phyloP scores from a whole-genome alignment of 2,329 filamentous ascomycete species.

The Colletotrichum truncatum region DNA sequence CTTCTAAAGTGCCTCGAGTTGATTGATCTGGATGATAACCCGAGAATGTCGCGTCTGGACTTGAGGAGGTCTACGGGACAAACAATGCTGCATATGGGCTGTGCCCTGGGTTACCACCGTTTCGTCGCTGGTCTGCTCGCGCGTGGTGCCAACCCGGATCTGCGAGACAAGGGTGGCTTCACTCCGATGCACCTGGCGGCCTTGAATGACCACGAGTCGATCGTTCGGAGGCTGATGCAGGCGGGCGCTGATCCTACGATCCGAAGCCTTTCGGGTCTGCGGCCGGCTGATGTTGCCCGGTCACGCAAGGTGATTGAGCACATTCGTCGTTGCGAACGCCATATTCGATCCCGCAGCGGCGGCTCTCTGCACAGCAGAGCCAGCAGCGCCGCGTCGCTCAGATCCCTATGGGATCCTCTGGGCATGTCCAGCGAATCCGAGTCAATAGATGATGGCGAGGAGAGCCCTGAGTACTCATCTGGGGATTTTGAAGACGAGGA shows the following conservation, averaged over 20 bases:
- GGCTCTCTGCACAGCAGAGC: slow-evolving; percentile 66
- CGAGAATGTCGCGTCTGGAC: slow-evolving; percentile 74
- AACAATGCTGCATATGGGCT: slow-evolving; percentile 83
- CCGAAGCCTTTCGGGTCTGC: slow-evolving; percentile 75
- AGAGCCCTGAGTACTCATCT: slow-evolving; percentile 56
- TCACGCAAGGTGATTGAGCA: slow-evolving; percentile 71
- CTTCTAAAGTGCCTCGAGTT: slow-evolving; percentile 80
- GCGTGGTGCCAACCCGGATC: slow-evolving; percentile 79
- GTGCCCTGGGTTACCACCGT: slow-evolving; percentile 76
- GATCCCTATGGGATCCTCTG: slow-evolving; percentile 72
- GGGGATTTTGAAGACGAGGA: slow-evolving; percentile 53
- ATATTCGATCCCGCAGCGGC: slow-evolving; percentile 74
- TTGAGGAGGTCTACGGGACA: slow-evolving; percentile 73
- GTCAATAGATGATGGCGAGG: slow-evolving; percentile 48
- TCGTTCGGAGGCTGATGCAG: slow-evolving; percentile 78
- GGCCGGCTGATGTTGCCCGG: slow-evolving; percentile 75
- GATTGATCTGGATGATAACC: slow-evolving; percentile 80
- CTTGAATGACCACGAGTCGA: slow-evolving; percentile 78
- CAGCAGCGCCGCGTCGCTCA: slow-evolving; percentile 73
- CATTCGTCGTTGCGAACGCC: slow-evolving; percentile 68
- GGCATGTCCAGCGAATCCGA: slow-evolving; percentile 51
- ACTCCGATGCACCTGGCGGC: slow-evolving; percentile 85
- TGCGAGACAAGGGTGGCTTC: slow-evolving; percentile 81
- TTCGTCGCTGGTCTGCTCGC: slow-evolving; percentile 81
- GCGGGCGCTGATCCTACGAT: slow-evolving; percentile 77